Conservation (phyloP, 2,329 filamentous ascomycete genomes). For the Pseudogymnoascus sp. region DNA sequence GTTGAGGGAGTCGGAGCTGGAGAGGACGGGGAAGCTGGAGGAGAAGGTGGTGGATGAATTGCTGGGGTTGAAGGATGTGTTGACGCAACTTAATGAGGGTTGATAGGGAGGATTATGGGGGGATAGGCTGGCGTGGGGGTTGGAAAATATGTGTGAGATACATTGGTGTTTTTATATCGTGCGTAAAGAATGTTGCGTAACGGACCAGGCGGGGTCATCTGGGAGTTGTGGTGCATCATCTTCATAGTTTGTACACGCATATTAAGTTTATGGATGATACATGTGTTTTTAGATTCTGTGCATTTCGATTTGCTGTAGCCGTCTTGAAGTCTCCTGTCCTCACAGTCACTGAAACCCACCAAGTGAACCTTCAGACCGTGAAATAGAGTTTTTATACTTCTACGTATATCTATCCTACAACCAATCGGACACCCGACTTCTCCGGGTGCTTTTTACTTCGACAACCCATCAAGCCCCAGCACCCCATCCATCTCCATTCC, state of each 20-base stretch:
- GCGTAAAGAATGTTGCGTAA: constrained; percentile 2
- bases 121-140: background rate
- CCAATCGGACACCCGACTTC: background rate
- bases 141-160: constrained; percentile 10
- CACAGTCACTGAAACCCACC: background rate
- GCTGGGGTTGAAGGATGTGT: constrained; percentile 31
- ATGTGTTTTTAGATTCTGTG: background rate
- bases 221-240: constrained; percentile 8
- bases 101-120: background rate
- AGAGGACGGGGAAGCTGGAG: constrained; percentile 54
- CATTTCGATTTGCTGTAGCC: background rate
- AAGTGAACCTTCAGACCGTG: background rate
- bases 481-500: background rate
- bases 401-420: background rate
- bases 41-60: constrained; percentile 68
- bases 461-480: background rate
- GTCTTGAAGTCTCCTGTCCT: background rate
- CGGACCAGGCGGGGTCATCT: background rate
- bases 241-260: constrained; percentile 2
- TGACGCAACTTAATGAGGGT: constrained; percentile 16
- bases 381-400: background rate
- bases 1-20: constrained; percentile 62
- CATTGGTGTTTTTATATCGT: constrained; percentile 11
- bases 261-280: constrained; percentile 5
- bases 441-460: background rate